Evolutionary conservation across 2,329 filamentous ascomycete species (phyloP).

Genomic region (Calonectria naviculata): DNA sequence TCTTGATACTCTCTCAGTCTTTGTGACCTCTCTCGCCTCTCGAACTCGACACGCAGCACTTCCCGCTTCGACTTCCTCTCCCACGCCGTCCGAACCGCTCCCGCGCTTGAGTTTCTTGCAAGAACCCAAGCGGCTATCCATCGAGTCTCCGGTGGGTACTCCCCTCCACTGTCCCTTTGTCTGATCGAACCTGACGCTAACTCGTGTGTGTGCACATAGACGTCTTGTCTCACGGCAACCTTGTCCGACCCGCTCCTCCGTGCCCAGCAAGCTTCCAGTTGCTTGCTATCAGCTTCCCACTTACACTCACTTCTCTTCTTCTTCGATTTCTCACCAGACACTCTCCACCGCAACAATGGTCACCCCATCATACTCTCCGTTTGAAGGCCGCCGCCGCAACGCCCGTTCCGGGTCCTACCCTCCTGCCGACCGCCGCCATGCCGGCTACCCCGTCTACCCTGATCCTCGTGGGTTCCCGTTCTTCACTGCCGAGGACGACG

Average conservation of each 20-base stretch:
- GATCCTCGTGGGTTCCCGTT: conserved; percentile 23
- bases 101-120: background rate
- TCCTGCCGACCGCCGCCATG: conserved; percentile 31
- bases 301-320: background rate
- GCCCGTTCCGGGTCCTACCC: conserved; percentile 30
- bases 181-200: background rate
- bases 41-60: background rate
- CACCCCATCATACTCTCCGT: conserved; percentile 32
- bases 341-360: conserved; percentile 28
- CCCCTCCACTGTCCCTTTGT: background rate
- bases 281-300: background rate
- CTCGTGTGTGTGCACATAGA: background rate
- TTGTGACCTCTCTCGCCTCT: background rate
- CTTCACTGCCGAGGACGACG: conserved; percentile 50
- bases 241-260: background rate
- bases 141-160: background rate
- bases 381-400: conserved; percentile 31
- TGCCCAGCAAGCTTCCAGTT: background rate
- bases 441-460: conserved; percentile 29
- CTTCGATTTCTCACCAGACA: background rate
- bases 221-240: background rate
- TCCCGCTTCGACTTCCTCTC: background rate
- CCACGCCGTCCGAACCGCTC: background rate
- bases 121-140: background rate
- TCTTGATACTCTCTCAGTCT: background rate